phyloP scores from a whole-genome alignment of 2,329 filamentous ascomycete genomes.

The Hortaea werneckii region DNA sequence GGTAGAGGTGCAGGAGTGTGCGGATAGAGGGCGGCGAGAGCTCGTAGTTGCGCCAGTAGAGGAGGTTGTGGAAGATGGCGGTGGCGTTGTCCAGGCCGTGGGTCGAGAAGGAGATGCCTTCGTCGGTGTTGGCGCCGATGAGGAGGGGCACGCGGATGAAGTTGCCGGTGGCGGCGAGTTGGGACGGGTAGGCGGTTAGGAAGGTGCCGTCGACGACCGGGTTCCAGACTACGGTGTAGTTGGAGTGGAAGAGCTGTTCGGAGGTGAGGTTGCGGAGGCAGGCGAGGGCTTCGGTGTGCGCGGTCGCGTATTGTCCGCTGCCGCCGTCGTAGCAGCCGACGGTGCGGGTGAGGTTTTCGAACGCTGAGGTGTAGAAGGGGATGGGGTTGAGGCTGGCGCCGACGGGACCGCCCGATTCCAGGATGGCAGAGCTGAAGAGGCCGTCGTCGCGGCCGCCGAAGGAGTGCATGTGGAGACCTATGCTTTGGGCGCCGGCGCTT shows the following conservation, averaged over 20 bases:
- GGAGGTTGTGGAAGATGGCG: conserved; percentile 34
- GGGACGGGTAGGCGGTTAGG: conserved; percentile 38
- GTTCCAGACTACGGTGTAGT: conserved; percentile 2
- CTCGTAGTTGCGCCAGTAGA: conserved; percentile 38
- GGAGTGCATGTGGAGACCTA: conserved; percentile 36
- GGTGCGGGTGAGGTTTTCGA: conserved; percentile 2
- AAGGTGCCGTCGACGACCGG: conserved; percentile 38
- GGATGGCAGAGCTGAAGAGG: conserved; percentile 38
- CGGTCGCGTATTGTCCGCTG: background rate
- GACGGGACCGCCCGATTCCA: conserved; percentile 36
- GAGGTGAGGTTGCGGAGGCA: conserved; percentile 1
- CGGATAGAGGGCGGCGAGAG: conserved; percentile 37
- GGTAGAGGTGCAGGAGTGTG: conserved; percentile 38
- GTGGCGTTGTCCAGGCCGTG: conserved; percentile 31
- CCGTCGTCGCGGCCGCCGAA: conserved; percentile 39
- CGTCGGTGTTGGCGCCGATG: conserved; percentile 41
- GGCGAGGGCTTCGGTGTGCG: background rate
- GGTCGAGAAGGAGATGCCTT: conserved; percentile 37
- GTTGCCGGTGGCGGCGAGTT: conserved; percentile 31
- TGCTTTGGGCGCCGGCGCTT: conserved; percentile 33
- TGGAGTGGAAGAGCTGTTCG: conserved; percentile 1
- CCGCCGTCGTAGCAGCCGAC: conserved; percentile 1
- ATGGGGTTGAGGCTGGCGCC: conserved; percentile 24
- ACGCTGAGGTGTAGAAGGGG: background rate
- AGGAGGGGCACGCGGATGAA: conserved; percentile 38